A percentile compares a stretch with the other conserved stretches of the same genome.
phyloP scores from a whole-genome alignment of 768 basidiomycete species.

The Candolleomyces eurysporus region DNA sequence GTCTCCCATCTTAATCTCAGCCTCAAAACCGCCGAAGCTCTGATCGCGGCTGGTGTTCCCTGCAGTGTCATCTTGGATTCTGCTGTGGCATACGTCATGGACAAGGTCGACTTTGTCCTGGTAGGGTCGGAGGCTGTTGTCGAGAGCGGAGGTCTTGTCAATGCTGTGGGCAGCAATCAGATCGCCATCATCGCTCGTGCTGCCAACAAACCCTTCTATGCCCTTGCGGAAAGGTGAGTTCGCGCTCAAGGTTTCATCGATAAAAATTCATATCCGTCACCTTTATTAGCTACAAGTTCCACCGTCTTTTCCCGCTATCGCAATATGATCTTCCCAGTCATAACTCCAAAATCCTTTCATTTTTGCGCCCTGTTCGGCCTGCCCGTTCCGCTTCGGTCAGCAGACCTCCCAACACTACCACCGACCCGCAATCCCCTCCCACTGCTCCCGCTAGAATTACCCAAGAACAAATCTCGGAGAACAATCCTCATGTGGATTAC shows the following conservation, averaged over 20 bases:
- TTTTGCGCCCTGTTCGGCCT: conserved; percentile 44
- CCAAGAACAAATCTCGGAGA: conserved; percentile 75
- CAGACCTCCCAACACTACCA: conserved; percentile 14
- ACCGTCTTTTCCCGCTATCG: conserved; percentile 90
- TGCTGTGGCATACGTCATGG: conserved; percentile 96
- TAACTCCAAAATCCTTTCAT: conserved; percentile 70
- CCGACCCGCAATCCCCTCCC: conserved; percentile 18
- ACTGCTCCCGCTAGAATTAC: conserved; percentile 55
- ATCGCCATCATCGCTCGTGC: conserved; percentile 96
- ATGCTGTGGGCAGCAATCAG: conserved; percentile 93
- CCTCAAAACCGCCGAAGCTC: conserved; percentile 84
- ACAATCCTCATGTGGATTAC: conserved; percentile 91
- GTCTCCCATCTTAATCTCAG: conserved; percentile 38
- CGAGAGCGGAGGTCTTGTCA: conserved; percentile 90
- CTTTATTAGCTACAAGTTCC: conserved; percentile 86
- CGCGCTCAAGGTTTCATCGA: conserved; percentile 19
- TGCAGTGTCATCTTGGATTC: conserved; percentile 95
- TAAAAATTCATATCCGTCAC: conserved; percentile 17
- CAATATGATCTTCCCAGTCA: conserved; percentile 87
- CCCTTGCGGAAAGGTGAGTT: conserved; percentile 81
- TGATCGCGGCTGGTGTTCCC: conserved; percentile 89
- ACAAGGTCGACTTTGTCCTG: conserved; percentile 90
- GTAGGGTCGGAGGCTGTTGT: conserved; percentile 98
- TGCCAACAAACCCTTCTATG: conserved; percentile 94
- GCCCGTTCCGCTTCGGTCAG: conserved; percentile 22